Evolutionary conservation across 495 filamentous ascomycete species (phyloP).

Genomic region (Xylaria sp.): DNA sequence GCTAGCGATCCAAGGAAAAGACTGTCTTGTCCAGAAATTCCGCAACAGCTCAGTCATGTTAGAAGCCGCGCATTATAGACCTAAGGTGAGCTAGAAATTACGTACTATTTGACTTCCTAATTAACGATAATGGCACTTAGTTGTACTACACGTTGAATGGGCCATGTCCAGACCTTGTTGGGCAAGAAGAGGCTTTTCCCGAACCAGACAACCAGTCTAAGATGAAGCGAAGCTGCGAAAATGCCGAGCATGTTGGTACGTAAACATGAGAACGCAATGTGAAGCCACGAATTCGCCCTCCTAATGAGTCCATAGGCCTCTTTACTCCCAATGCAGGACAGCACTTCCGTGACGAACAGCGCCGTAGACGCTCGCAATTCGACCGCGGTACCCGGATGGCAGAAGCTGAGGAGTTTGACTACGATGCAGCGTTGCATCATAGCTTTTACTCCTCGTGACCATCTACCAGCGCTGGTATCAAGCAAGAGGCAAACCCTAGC

Average conservation of each 20-base stretch:
- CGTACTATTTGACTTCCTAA: neutral
- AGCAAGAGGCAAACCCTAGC: slow-evolving; percentile 12
- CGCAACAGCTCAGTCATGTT: slow-evolving; percentile 95
- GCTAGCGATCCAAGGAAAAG: slow-evolving; percentile 86
- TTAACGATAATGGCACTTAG: slow-evolving; percentile 39
- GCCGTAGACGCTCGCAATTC: slow-evolving; percentile 76
- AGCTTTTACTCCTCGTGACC: slow-evolving; percentile 38
- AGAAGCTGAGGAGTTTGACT: slow-evolving; percentile 66
- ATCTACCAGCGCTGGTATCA: slow-evolving; percentile 11
- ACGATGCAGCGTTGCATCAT: slow-evolving; percentile 46
- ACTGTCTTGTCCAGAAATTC: slow-evolving; percentile 91
- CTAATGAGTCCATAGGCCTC: slow-evolving; percentile 55
- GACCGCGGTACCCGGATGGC: slow-evolving; percentile 73
- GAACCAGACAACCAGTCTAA: slow-evolving; percentile 82
- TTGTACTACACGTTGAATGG: slow-evolving; percentile 58
- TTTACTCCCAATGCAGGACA: slow-evolving; percentile 77
- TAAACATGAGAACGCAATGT: slow-evolving; percentile 22
- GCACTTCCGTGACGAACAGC: slow-evolving; percentile 76
- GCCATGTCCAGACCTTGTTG: slow-evolving; percentile 49
- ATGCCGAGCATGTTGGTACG: slow-evolving; percentile 84
- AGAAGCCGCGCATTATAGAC: slow-evolving; percentile 79
- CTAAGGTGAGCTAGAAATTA: slow-evolving; percentile 65
- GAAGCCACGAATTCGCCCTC: slow-evolving; percentile 23
- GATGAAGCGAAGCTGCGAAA: slow-evolving; percentile 82
- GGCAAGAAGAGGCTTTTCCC: slow-evolving; percentile 74